phyloP scores from a whole-genome alignment of 208 protist species.

The Trichomonas tenax region DNA sequence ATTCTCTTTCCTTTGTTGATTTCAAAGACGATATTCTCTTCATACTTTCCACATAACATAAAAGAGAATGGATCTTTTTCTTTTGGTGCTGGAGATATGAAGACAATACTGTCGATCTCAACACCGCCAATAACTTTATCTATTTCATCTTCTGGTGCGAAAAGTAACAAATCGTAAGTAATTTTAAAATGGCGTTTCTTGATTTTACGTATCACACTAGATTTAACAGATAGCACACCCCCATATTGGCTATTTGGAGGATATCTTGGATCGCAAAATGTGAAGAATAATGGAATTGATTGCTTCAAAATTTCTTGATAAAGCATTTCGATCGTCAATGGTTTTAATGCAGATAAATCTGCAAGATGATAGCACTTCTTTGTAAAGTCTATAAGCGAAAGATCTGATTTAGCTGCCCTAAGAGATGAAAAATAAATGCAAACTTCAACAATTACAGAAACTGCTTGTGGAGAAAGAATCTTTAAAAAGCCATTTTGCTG shows the following conservation, averaged over 20 bases:
- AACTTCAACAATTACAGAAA: not conserved
- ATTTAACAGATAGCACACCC: not conserved
- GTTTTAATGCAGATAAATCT: not conserved
- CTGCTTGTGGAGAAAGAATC: not conserved
- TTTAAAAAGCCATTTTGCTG: not conserved
- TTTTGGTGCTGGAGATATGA: not conserved
- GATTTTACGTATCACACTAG: not conserved
- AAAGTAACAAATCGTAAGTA: not conserved
- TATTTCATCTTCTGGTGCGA: not conserved
- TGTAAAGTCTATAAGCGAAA: not conserved
- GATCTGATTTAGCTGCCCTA: not conserved
- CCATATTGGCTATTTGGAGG: not conserved
- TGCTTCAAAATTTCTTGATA: not conserved
- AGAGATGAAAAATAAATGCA: not conserved
- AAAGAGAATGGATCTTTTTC: not conserved
- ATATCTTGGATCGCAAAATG: not conserved
- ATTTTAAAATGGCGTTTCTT: not conserved
- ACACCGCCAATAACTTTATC: not conserved
- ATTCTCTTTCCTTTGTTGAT: not conserved
- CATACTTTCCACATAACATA: not conserved
- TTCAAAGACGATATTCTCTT: not conserved
- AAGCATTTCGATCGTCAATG: not conserved
- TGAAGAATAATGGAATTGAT: not conserved
- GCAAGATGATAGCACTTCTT: not conserved
- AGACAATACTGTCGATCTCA: not conserved